Evolutionary conservation across 75 land plant genomes (phyloP), one percentile per base, ranked within the genome.

Genomic region (Gnetum montanum): DNA sequence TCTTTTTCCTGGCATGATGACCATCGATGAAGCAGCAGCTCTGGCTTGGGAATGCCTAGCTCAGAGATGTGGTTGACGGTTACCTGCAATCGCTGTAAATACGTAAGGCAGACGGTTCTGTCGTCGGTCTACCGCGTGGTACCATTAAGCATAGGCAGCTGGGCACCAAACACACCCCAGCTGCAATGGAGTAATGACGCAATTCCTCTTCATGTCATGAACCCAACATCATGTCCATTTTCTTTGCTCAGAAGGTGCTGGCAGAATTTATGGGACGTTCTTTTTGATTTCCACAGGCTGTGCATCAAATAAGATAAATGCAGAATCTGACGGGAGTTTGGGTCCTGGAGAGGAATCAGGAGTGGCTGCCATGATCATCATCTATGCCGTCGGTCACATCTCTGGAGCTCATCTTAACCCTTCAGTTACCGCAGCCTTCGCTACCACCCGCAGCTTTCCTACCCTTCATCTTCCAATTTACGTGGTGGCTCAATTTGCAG

Each of bases 391-490:
- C 19, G 83, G 83, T 1, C 61, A 71, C n/a, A 67, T 79, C 58
- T 83, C 87, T 0, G 83, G 87, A 1, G 77, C 80, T 1, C 87
- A 83, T 33, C 46, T 83, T 38, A 83, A 83, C 45, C 87, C 87
- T 53, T 57, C 83, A 8, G 62, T 79, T 50, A 83, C 87, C 28
- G 24, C 79, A 0, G 83, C 82, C 8, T 72, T 69, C 27, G 79
- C 83, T 6, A 20, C 49, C n/a, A 24, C 46, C 8, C 46, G 69
- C 20, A 69, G 59, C 1, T 83, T 75, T 36, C 77, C 83, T 13
- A 34, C 33, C 10, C 48, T 18, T 15, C 59, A 87, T 88, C 82
- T 88, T 18, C 85, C 76, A 13, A 58, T 65, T 7, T 88, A 88
- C 70, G 44, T 84, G 13, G 60, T 27, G 4, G 79, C 89, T n/a